Evolutionary conservation across 306 rosid species (phyloP), one percentile per base, ranked within the genome.

Genomic region (Trifolium pratense): DNA sequence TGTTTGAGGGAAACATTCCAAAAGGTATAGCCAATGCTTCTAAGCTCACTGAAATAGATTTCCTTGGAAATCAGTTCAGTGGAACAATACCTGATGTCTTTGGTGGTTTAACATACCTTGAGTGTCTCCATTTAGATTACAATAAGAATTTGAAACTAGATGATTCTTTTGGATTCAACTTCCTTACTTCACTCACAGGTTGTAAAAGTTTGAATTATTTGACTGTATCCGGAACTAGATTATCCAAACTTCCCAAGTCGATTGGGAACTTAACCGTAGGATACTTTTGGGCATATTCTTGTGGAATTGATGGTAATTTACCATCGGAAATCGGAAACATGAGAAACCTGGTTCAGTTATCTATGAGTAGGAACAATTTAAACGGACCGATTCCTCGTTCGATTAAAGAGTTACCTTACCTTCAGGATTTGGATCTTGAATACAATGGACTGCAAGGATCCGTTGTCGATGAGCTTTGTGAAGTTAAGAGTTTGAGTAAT

Each of bases 261-360:
- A 75, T 75, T 51, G 79, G 79, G 36, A 75, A 75, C 72, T 75
- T 64, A 23, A 49, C 79, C 5, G 37, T 74, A 6, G 20, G 17
- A 15, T 1, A 18, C 16, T 23, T 75, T 21, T 12, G 13, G 51
- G 79, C 72, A 23, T 1, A 20, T 9, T 32, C 51, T 23, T 75
- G 15, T 0, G 32, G 64, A 15, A 52, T 75, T n/a, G 0, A 11
- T 37, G 73, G 79, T n/a, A 64, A 51, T 9, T 15, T 75, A 37
- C 79, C 79, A 37, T 7, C 15, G 42, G 73, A 75, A 52, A 64
- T 84, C 5, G 85, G 85, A 42, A 68, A 73, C 43, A 37, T 84
- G 14, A 81, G 70, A 18, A 42, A 34, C 79, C 59, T 82, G 73
- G 0, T 70, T 0, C 0, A 0, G 0, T 31, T 85, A 34, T 5